Percentiles rank a stretch among this genome's conserved stretches.
phyloP scores from a whole-genome alignment of 345 rosid genomes.

The Brassica cretica region DNA sequence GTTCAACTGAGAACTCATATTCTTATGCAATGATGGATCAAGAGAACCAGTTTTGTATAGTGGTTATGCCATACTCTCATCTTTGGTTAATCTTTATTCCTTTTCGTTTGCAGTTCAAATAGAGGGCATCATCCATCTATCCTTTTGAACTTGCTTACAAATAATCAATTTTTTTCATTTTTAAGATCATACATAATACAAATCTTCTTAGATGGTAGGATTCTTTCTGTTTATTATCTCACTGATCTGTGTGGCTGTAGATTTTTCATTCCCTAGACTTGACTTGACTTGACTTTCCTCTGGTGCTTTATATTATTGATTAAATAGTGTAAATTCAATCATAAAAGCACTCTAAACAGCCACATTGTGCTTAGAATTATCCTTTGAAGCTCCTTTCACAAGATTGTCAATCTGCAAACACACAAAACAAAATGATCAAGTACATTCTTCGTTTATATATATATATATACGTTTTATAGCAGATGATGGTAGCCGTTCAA shows the following conservation, averaged over 20 bases:
- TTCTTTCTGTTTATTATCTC: constrained; percentile 14
- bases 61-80: neutral
- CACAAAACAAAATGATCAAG: neutral
- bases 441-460: neutral
- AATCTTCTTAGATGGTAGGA: neutral
- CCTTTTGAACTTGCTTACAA: constrained; percentile 24
- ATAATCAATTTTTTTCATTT: constrained; percentile 7
- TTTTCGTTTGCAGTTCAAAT: constrained; percentile 27
- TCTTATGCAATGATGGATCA: constrained; percentile 14
- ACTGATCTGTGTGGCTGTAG: constrained; percentile 46
- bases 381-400: constrained; percentile 83
- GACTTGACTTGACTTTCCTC: constrained; percentile 20
- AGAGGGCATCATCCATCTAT: constrained; percentile 12
- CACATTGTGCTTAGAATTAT: too few relatives aligned
- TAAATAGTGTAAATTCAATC: constrained; percentile 30
- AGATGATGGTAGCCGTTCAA: too few relatives aligned
- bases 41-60: neutral
- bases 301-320: constrained; percentile 12
- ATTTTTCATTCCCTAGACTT: constrained; percentile 14
- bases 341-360: too few relatives aligned
- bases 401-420: constrained; percentile 81
- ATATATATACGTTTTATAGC: too few relatives aligned
- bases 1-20: neutral
- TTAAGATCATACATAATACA: neutral
- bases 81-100: constrained; percentile 11